These are phyloP conservation scores for Neurospora sp. DNA, from an alignment of 2,329 filamentous ascomycete genomes.

Conservation along the genomic window DNA sequence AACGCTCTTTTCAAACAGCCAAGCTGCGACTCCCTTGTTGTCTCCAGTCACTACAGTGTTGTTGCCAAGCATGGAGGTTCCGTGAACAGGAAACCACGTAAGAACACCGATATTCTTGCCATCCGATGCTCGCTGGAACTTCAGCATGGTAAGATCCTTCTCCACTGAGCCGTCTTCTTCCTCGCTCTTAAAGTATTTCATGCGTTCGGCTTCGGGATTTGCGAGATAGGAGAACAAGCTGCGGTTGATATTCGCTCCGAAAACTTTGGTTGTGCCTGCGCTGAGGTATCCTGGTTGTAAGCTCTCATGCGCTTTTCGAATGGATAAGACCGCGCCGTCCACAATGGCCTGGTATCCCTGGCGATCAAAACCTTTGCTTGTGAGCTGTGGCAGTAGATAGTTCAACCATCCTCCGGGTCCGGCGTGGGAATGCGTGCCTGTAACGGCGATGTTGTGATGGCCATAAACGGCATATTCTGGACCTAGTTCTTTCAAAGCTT, in stretches of 20 bases:
- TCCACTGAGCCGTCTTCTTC: constrained; percentile 50
- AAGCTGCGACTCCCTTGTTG: constrained; percentile 90
- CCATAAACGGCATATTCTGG: constrained; percentile 64
- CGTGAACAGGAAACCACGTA: constrained; percentile 88
- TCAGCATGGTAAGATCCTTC: constrained; percentile 69
- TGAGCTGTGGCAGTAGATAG: constrained; percentile 86
- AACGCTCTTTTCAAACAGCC: constrained; percentile 68
- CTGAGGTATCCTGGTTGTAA: constrained; percentile 57
- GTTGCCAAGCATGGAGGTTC: constrained; percentile 83
- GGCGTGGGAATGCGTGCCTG: constrained; percentile 86
- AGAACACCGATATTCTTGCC: constrained; percentile 69
- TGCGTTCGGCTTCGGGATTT: constrained; percentile 70
- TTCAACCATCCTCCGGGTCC: constrained; percentile 92
- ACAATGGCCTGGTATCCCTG: constrained; percentile 87
- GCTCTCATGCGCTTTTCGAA: constrained; percentile 68
- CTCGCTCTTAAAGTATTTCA: constrained; percentile 47
- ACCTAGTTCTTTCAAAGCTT: constrained; percentile 61
- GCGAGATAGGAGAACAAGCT: constrained; percentile 81
- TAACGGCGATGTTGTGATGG: constrained; percentile 76
- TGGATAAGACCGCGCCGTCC: constrained; percentile 72
- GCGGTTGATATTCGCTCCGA: constrained; percentile 77
- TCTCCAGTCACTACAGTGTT: constrained; percentile 89
- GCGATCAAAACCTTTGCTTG: constrained; percentile 73
- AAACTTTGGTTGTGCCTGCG: constrained; percentile 58
- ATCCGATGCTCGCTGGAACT: constrained; percentile 65